Evolutionary conservation across 202 grass and related monocot genomes (phyloP).

Genomic region (Dendrocalamus latiflorus): DNA sequence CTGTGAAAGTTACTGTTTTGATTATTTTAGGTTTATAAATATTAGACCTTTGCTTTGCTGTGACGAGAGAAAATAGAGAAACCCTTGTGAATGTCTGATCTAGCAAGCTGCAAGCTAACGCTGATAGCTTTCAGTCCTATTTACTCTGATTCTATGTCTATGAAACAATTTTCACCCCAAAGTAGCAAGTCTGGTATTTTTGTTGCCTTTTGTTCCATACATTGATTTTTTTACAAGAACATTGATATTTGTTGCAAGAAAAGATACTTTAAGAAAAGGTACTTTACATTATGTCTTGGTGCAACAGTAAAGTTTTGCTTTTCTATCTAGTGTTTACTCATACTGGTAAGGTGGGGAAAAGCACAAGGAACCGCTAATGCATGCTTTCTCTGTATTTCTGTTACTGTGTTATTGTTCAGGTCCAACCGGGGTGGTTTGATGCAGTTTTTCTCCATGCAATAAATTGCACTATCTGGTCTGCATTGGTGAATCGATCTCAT

Average conservation of each 20-base stretch:
- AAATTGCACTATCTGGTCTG: background rate
- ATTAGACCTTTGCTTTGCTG: background rate
- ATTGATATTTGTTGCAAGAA: background rate
- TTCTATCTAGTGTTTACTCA: background rate
- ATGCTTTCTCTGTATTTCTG: background rate
- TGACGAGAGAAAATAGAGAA: background rate
- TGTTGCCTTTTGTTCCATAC: background rate
- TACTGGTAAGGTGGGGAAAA: background rate
- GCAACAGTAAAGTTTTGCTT: background rate
- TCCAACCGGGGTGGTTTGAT: background rate
- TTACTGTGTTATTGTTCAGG: background rate
- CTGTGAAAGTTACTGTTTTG: background rate
- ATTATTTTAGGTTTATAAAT: background rate
- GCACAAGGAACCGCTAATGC: background rate
- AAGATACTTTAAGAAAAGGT: no score
- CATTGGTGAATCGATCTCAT: background rate
- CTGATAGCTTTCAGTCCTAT: background rate
- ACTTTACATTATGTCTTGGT: background rate
- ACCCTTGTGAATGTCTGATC: background rate
- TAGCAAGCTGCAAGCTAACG: background rate
- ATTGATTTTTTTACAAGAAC: background rate
- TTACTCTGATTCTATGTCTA: background rate
- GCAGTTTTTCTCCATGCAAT: constrained; percentile 1
- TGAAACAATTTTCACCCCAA: background rate
- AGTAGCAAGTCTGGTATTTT: background rate